Evolutionary conservation across 179 eudicot genomes (phyloP).

Genomic region (Camellia oleifera): DNA sequence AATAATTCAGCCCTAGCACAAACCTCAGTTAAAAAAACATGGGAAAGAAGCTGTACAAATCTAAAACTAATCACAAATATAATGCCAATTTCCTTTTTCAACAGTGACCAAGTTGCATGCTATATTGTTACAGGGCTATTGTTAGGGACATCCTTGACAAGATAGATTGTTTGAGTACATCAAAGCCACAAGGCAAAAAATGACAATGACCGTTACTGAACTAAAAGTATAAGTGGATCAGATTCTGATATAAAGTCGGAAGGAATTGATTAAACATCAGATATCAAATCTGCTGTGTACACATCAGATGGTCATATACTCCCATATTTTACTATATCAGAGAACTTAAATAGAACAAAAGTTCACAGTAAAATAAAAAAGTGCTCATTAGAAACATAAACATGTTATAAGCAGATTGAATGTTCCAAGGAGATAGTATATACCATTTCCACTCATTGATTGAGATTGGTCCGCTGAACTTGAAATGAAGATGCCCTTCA

Average conservation of each 20-base stretch:
- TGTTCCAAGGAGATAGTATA: constrained; percentile 13
- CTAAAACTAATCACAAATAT: background rate
- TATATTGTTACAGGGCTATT: background rate
- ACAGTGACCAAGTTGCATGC: background rate
- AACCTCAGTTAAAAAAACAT: background rate
- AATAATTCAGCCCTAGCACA: background rate
- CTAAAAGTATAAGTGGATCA: background rate
- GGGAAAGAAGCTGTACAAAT: background rate
- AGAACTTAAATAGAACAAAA: background rate
- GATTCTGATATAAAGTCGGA: background rate
- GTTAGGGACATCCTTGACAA: background rate
- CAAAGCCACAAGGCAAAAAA: background rate
- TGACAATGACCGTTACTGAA: background rate
- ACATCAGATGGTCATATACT: background rate
- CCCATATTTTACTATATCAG: background rate
- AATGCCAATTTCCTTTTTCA: background rate
- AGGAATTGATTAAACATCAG: background rate
- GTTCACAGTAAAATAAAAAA: background rate
- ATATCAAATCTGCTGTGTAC: background rate
- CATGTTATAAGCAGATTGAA: background rate
- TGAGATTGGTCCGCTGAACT: constrained; percentile 91
- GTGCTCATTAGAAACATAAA: background rate
- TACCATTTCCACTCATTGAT: constrained; percentile 87
- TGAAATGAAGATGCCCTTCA: constrained; percentile 89
- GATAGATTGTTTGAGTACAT: background rate